Evolutionary conservation across 352 stramenopile species (phyloP).

Genomic region (Globisporangium paddicum): DNA sequence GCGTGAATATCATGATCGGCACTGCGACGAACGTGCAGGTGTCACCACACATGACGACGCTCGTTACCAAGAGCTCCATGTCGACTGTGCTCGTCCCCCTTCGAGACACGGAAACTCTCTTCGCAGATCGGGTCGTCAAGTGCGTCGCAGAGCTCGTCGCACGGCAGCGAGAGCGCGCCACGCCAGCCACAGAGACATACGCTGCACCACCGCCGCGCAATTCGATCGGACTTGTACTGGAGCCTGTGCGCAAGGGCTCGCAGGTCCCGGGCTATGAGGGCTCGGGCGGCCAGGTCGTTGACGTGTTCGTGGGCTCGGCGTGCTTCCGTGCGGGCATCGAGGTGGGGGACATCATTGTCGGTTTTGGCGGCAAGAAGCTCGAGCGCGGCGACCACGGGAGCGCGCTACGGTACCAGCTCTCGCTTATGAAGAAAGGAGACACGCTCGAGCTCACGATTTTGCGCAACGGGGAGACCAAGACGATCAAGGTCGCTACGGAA

Average conservation of each 20-base stretch:
- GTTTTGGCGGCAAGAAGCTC: constrained; percentile 41
- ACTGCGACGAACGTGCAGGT: constrained; percentile 30
- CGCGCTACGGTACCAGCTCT: constrained; percentile 42
- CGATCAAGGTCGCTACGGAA: constrained; percentile 42
- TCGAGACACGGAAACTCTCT: constrained; percentile 22
- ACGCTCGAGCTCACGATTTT: constrained; percentile 40
- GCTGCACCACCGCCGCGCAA: constrained; percentile 34
- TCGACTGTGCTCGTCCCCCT: constrained; percentile 41
- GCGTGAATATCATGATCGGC: constrained; percentile 46
- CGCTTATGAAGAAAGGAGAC: constrained; percentile 50
- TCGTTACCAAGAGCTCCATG: constrained; percentile 46
- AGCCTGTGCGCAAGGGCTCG: constrained; percentile 31
- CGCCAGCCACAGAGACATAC: constrained; percentile 27
- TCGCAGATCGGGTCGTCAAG: constrained; percentile 32
- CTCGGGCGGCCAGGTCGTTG: constrained; percentile 38
- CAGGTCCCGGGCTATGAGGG: constrained; percentile 33
- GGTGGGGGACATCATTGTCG: constrained; percentile 46
- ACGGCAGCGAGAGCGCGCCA: constrained; percentile 30
- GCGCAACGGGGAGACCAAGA: constrained; percentile 29
- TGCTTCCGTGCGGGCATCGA: constrained; percentile 45
- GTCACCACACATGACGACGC: constrained; percentile 12
- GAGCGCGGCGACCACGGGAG: constrained; percentile 47
- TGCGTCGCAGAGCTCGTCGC: constrained; percentile 38
- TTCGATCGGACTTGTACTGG: constrained; percentile 47
- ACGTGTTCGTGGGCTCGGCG: constrained; percentile 44